A percentile compares a stretch with the other conserved stretches of the same genome.
These are phyloP conservation scores for Ceriops zippeliana DNA, from an alignment of 345 rosid genomes.

Conservation along the genomic window DNA sequence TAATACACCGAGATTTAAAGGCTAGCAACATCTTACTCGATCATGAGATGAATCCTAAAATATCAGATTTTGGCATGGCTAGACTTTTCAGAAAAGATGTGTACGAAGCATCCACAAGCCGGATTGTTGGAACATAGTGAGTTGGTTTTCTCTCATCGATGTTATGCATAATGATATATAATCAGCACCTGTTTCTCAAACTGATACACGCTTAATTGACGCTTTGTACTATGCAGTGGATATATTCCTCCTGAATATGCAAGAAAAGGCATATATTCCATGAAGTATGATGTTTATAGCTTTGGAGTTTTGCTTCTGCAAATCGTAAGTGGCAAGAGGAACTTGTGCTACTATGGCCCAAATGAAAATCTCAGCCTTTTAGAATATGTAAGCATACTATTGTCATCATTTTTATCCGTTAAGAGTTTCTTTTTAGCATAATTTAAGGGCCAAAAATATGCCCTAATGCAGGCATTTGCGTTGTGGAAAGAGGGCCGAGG, in stretches of 20 bases:
- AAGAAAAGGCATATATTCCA: conserved; percentile 37
- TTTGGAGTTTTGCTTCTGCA: conserved; percentile 47
- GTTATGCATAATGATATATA: background rate
- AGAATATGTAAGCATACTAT: conserved; percentile 29
- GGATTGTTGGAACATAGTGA: conserved; percentile 45
- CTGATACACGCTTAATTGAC: background rate
- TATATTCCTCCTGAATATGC: conserved; percentile 50
- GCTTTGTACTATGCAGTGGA: conserved; percentile 29
- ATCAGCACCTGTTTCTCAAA: background rate
- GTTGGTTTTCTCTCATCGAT: background rate
- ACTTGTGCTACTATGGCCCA: conserved; percentile 18
- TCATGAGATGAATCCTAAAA: conserved; percentile 36
- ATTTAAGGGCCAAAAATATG: background rate
- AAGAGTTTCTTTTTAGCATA: background rate
- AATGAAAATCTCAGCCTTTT: conserved; percentile 17
- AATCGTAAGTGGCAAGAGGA: conserved; percentile 41
- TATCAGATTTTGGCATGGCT: conserved; percentile 47
- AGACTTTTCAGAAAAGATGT: conserved; percentile 35
- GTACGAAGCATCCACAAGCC: conserved; percentile 35
- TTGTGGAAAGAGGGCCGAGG: conserved; percentile 21
- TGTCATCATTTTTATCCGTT: background rate
- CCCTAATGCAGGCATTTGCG: conserved; percentile 24
- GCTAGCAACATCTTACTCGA: conserved; percentile 44
- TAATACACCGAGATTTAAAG: conserved; percentile 45
- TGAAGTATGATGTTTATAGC: conserved; percentile 45